phyloP scores from a whole-genome alignment of 495 filamentous ascomycete species.

The Ascobolus immersus region DNA sequence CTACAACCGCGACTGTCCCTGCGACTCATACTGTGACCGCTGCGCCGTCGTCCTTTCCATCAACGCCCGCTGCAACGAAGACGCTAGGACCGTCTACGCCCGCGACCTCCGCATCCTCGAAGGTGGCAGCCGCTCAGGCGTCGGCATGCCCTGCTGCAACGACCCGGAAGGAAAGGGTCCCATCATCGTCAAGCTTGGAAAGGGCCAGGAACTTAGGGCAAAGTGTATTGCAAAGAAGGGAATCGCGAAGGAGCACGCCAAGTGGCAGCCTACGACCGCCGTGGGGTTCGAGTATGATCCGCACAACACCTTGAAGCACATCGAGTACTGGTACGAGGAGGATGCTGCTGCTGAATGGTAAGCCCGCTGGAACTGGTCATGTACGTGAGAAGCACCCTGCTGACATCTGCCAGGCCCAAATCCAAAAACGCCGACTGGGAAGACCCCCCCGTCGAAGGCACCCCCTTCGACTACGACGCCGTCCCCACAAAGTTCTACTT shows the following conservation, averaged over 20 bases:
- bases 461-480: constrained; percentile 77
- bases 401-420: constrained; percentile 36
- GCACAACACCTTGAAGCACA: constrained; percentile 70
- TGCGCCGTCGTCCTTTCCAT: constrained; percentile 67
- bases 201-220: constrained; percentile 66
- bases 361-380: not conserved
- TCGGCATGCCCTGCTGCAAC: constrained; percentile 68
- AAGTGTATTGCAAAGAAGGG: constrained; percentile 92
- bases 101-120: constrained; percentile 47
- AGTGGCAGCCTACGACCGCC: constrained; percentile 78
- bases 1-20: constrained; percentile 89
- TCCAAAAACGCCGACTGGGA: constrained; percentile 72
- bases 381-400: not conserved
- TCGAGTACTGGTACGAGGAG: constrained; percentile 82
- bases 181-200: constrained; percentile 67
- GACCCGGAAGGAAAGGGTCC: constrained; percentile 57
- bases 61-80: constrained; percentile 53
- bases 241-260: constrained; percentile 94
- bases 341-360: constrained; percentile 75
- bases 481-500: constrained; percentile 66
- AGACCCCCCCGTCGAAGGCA: constrained; percentile 49
- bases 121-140: constrained; percentile 28
- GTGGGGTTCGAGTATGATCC: constrained; percentile 97
- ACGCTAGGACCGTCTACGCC: constrained; percentile 64
- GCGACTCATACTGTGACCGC: constrained; percentile 70